A percentile compares a stretch with the other conserved stretches of the same genome.
Evolutionary conservation across 2,329 filamentous ascomycete species (phyloP).

Genomic region (Myriosclerotinia curreyana): DNA sequence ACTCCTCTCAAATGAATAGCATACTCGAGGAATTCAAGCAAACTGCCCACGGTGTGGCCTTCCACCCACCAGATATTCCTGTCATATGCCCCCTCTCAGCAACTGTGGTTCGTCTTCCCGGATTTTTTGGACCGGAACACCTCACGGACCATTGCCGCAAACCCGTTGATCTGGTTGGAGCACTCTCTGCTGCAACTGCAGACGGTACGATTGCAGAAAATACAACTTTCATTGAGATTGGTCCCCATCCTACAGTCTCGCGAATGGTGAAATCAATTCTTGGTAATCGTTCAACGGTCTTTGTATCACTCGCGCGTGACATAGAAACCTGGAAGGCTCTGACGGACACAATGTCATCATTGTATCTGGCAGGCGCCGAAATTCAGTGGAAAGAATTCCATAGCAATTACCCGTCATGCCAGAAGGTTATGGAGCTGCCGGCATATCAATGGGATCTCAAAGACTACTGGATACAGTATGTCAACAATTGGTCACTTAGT

Average conservation of each 20-base stretch:
- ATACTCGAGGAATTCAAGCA: constrained; percentile 5
- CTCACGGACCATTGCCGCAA: background rate
- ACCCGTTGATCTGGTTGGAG: constrained; percentile 53
- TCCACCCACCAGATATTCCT: background rate
- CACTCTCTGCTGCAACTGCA: constrained; percentile 69
- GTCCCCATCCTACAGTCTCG: constrained; percentile 60
- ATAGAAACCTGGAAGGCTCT: background rate
- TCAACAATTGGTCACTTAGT: constrained; percentile 52
- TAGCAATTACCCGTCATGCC: background rate
- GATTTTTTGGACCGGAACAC: constrained; percentile 4
- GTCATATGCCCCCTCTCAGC: constrained; percentile 3
- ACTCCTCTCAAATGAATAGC: constrained; percentile 11
- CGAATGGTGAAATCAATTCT: constrained; percentile 15
- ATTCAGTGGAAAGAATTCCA: constrained; percentile 18
- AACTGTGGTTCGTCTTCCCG: no score
- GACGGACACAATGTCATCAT: background rate
- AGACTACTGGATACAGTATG: constrained; percentile 60
- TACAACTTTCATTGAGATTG: constrained; percentile 70
- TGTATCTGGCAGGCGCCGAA: constrained; percentile 5
- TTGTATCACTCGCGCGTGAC: background rate
- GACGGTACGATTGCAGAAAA: background rate
- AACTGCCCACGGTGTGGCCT: background rate
- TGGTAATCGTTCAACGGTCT: background rate
- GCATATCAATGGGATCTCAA: constrained; percentile 66
- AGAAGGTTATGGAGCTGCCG: constrained; percentile 43